Evolutionary conservation across 352 stramenopile species (phyloP), one percentile per base, ranked within the genome.

Genomic region (Blastocystis sp.): DNA sequence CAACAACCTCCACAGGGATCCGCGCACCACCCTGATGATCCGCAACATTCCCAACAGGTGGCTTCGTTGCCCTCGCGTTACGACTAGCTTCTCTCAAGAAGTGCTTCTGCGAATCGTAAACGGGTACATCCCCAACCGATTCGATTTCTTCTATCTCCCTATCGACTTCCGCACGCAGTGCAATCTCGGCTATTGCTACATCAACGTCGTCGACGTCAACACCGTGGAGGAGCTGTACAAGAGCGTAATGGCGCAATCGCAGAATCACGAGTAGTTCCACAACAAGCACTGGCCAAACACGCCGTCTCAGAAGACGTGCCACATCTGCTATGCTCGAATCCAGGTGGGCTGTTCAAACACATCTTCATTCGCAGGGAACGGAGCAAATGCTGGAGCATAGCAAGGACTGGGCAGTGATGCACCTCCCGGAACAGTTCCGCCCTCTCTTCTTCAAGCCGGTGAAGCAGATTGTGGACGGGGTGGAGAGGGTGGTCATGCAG

Each of bases 141-240:
- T 95, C 88, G 95, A 98, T 90, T 99, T 99, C 89, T 99, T 99
- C 90, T 99, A 99, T 91, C 91, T 99, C 67, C 97, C 97, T n/a
- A 99, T 99, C 88, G 97, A 99, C 91, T 99, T 99, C 91, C 98
- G 98, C 92, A 99, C 98, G 91, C 97, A 97, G 91, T 99, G 96
- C 92, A 99, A 99, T 91, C 95, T 98, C 92, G 97, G 97, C 38
- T 99, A 99, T 91, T 96, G 96, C 28, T 99, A 99, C 91, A 97
- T 99, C 89, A 99, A 99, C 91, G 98, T 99, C 91, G 95, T 98
- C 65, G 92, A 98, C 43, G 89, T 92, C 19, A 90, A 89, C n/a
- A 89, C 71, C 21, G 88, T 90, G 19, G 14, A 45, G 28, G 45
- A 87, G 1, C 59, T 90, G 21, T 90, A 89, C 40, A 71, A 56